These are phyloP conservation scores for Verticillium longisporum DNA, from an alignment of 2,329 filamentous ascomycete species.

Conservation along the genomic window DNA sequence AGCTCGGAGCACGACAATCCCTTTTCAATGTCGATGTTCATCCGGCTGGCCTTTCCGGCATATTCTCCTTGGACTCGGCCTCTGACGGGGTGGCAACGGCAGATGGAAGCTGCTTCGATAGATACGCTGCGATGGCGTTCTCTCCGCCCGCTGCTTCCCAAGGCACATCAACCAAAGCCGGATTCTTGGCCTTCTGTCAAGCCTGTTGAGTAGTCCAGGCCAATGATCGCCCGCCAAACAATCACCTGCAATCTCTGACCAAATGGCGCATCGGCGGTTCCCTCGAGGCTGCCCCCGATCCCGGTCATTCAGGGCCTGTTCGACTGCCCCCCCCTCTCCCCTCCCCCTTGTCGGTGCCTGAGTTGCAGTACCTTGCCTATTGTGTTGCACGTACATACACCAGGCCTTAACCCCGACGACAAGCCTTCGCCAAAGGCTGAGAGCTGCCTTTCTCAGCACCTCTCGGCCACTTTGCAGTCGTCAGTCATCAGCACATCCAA, in stretches of 20 bases:
- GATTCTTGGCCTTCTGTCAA: background rate
- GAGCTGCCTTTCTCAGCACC: background rate
- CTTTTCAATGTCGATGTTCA: background rate
- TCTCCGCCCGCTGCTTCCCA: no score
- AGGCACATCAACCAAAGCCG: no score
- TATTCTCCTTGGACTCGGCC: background rate
- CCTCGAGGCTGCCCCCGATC: background rate
- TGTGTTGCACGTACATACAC: no score
- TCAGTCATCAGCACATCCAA: background rate
- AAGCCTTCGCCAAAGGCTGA: background rate
- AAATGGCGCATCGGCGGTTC: background rate
- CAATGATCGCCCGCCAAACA: background rate
- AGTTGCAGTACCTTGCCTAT: background rate
- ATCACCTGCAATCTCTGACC: background rate
- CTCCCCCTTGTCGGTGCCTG: background rate
- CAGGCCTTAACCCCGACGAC: background rate
- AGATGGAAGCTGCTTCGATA: background rate
- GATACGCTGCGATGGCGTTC: no score
- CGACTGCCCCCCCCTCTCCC: background rate
- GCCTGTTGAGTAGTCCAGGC: background rate
- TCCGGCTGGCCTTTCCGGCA: background rate
- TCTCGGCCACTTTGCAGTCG: background rate
- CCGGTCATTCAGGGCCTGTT: background rate
- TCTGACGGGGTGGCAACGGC: background rate
- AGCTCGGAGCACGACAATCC: background rate